Conservation (phyloP, 148 eudicot genomes). For the Selenicereus undatus region DNA sequence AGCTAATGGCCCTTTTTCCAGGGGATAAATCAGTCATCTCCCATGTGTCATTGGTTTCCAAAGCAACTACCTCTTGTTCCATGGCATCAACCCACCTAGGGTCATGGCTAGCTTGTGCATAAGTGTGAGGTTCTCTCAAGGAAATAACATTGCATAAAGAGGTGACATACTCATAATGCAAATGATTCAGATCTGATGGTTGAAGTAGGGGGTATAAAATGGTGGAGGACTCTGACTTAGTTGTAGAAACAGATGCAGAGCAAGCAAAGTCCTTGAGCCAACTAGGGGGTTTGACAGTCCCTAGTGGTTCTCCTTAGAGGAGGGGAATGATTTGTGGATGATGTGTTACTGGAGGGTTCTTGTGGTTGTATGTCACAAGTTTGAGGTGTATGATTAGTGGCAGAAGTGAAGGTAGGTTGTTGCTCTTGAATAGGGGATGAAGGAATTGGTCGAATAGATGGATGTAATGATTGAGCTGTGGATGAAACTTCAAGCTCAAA, state of each 20-base stretch:
- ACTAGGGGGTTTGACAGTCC: background rate
- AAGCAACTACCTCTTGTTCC: background rate
- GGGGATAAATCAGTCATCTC: background rate
- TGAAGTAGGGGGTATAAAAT: background rate
- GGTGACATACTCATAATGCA: background rate
- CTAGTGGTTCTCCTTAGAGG: background rate
- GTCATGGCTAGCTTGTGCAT: background rate
- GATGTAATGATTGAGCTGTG: too few species aligned
- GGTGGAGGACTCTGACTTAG: background rate
- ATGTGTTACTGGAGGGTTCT: too few species aligned
- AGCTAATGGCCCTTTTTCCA: background rate
- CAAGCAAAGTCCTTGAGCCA: background rate
- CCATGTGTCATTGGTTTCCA: background rate
- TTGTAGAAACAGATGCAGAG: background rate
- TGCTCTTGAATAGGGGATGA: too few species aligned
- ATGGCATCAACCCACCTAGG: background rate
- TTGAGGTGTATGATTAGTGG: too few species aligned
- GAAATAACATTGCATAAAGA: background rate
- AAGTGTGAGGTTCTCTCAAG: background rate
- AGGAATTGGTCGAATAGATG: too few species aligned
- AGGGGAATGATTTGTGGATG: background rate
- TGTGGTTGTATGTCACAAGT: too few species aligned
- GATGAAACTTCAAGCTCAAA: too few species aligned
- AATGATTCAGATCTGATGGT: background rate
- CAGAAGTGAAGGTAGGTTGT: too few species aligned